phyloP scores from a whole-genome alignment of 225 moss, liverwort and hornwort species.

The Pleurozium schreberi region DNA sequence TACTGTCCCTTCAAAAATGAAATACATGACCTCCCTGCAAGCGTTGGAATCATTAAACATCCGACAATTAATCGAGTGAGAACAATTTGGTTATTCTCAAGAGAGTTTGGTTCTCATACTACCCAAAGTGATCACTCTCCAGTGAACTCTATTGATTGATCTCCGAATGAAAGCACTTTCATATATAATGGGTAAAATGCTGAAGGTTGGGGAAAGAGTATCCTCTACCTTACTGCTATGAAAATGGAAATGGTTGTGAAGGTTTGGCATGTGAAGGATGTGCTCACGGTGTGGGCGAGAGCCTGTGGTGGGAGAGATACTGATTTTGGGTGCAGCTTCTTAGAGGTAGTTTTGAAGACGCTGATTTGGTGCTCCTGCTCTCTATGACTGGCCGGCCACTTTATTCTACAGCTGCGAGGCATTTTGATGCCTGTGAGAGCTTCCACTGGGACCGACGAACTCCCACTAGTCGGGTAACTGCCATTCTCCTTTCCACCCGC shows the following conservation, averaged over 20 bases:
- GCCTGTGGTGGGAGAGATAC: neutral
- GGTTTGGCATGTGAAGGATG: neutral
- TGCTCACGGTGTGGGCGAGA: slow-evolving; percentile 12
- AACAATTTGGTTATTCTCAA: neutral
- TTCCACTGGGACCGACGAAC: neutral
- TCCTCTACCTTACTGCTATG: neutral
- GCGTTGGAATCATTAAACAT: neutral
- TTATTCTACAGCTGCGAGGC: neutral
- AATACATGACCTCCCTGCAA: neutral
- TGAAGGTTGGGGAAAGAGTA: neutral
- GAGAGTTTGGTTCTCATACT: neutral
- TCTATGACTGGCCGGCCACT: neutral
- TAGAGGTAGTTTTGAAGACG: neutral
- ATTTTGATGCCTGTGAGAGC: neutral
- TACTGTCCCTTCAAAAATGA: neutral
- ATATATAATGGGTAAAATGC: neutral
- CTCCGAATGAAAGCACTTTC: neutral
- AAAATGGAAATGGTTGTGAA: neutral
- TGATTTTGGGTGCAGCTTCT: neutral
- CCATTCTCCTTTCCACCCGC: neutral
- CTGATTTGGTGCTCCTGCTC: neutral
- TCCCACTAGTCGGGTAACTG: neutral
- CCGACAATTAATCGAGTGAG: neutral
- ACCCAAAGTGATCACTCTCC: neutral
- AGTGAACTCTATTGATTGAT: neutral